Conservation (phyloP, 441 rosid genomes). For the Erodium texanum region DNA sequence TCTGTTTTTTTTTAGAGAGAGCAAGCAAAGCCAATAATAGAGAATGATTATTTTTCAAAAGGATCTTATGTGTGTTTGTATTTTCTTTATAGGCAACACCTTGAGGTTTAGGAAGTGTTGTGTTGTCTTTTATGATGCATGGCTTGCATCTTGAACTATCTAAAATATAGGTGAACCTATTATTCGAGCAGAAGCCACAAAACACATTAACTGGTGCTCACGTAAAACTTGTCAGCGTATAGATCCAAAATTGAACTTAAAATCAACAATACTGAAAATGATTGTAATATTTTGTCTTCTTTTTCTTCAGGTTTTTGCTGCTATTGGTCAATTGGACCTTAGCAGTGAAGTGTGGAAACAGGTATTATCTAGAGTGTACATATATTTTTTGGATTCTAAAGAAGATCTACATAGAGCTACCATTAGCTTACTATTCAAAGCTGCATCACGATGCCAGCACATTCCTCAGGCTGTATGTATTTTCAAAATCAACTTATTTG, state of each 20-base stretch:
- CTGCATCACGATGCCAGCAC: constrained; percentile 7
- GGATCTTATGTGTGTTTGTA: neutral
- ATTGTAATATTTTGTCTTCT: neutral
- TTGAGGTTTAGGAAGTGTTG: too few species aligned
- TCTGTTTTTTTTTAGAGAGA: neutral
- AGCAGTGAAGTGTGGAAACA: constrained; percentile 2
- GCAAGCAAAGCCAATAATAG: neutral
- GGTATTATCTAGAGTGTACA: neutral
- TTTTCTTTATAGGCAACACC: neutral
- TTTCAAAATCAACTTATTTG: neutral
- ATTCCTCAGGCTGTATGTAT: constrained; percentile 6
- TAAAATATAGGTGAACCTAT: too few species aligned
- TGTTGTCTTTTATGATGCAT: too few species aligned
- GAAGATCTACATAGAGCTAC: constrained; percentile 5
- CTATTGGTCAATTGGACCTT: constrained; percentile 6
- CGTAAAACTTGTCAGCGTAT: too few species aligned
- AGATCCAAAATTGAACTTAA: too few species aligned
- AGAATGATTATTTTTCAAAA: neutral
- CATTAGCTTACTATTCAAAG: constrained; percentile 7
- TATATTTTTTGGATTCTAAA: neutral
- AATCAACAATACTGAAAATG: too few species aligned
- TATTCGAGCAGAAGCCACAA: too few species aligned
- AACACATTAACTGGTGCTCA: too few species aligned
- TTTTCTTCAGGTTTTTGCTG: constrained; percentile 6
- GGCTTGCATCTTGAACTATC: too few species aligned